Percentiles rank a stretch among this genome's conserved stretches.
Conservation (phyloP, 768 basidiomycete species). For the Arthromyces matolae region DNA sequence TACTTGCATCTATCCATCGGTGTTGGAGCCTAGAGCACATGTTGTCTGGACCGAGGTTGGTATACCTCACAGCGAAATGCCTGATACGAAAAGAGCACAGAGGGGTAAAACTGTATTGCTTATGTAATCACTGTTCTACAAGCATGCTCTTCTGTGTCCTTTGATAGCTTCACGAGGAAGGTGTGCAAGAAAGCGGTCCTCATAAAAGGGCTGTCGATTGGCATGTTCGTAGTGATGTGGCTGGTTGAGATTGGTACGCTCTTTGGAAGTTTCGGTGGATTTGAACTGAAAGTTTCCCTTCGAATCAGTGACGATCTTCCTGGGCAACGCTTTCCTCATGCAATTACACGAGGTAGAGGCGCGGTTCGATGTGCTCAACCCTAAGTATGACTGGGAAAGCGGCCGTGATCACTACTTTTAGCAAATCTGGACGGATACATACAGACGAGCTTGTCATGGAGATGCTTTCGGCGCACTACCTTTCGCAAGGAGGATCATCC, state of each 20-base stretch:
- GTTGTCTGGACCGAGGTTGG: no score
- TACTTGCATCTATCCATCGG: no score
- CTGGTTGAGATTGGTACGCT: constrained; percentile 16
- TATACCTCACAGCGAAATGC: no score
- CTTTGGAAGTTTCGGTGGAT: background rate
- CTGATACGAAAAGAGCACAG: no score
- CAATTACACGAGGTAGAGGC: constrained; percentile 12
- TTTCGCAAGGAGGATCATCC: no score
- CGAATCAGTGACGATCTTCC: constrained; percentile 6
- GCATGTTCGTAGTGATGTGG: constrained; percentile 14
- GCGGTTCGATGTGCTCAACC: constrained; percentile 6
- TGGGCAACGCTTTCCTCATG: constrained; percentile 11
- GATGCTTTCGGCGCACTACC: background rate
- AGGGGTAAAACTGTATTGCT: no score
- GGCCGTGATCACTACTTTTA: constrained; percentile 11
- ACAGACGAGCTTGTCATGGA: background rate
- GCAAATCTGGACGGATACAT: background rate
- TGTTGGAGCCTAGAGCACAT: no score
- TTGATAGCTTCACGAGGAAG: constrained; percentile 12
- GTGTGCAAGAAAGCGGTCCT: constrained; percentile 13
- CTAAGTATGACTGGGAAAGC: constrained; percentile 13
- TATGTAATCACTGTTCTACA: no score
- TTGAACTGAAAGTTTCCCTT: background rate
- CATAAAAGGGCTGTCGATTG: constrained; percentile 11
- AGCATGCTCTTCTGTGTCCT: no score